phyloP scores from a whole-genome alignment of 768 basidiomycete species.

The Suillus bovinus region DNA sequence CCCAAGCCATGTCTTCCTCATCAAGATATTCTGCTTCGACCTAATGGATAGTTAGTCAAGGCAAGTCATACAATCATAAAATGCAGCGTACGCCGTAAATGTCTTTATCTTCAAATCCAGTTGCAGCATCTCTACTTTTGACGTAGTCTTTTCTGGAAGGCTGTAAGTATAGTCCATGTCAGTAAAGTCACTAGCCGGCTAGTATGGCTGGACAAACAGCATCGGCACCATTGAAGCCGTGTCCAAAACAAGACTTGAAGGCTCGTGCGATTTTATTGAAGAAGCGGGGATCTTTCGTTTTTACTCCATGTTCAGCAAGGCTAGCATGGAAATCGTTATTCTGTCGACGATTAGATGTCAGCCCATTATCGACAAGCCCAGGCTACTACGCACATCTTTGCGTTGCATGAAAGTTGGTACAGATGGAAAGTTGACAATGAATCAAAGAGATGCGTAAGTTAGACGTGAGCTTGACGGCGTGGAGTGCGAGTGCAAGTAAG shows the following conservation, averaged over 20 bases:
- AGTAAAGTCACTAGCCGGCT: not conserved
- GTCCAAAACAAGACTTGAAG: constrained; percentile 25
- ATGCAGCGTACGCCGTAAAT: constrained; percentile 22
- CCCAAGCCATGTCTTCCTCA: constrained; percentile 31
- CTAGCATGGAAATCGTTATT: constrained; percentile 4
- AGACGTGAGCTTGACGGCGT: constrained; percentile 6
- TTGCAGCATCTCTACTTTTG: constrained; percentile 14
- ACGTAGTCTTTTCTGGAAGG: constrained; percentile 19
- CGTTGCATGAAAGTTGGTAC: not conserved
- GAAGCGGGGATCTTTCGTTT: constrained; percentile 14
- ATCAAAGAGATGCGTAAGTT: constrained; percentile 9
- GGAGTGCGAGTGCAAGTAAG: constrained; percentile 2
- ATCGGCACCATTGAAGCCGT: constrained; percentile 14
- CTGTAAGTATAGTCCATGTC: constrained; percentile 4
- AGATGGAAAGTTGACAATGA: constrained; percentile 12
- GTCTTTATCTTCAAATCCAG: constrained; percentile 20
- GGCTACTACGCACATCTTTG: constrained; percentile 8
- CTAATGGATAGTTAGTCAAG: constrained; percentile 12
- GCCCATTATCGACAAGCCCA: not conserved
- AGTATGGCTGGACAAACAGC: constrained; percentile 13
- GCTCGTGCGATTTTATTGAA: constrained; percentile 11
- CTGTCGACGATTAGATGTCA: constrained; percentile 12
- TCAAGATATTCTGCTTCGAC: constrained; percentile 26
- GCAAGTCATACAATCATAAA: not conserved
- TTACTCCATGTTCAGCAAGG: not conserved